Evolutionary conservation across 208 protist genomes (phyloP).

Genomic region (Eutreptiella sp.): DNA sequence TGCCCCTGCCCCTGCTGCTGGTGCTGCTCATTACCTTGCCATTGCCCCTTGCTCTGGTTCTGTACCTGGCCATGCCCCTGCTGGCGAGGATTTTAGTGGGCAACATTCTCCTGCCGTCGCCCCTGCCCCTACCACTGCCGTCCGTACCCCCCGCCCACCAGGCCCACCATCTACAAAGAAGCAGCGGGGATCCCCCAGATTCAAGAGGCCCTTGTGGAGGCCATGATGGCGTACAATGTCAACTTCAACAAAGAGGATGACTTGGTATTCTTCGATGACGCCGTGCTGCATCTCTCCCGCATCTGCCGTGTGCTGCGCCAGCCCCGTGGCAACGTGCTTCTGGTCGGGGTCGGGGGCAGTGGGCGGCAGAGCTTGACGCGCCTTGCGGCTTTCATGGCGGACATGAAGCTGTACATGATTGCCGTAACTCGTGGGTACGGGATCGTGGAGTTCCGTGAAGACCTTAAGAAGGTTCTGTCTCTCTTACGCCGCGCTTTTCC

Average conservation of each 20-base stretch:
- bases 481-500: too few species aligned
- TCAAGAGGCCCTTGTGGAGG: conserved; percentile 58
- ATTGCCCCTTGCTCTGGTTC: too few species aligned
- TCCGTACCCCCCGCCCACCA: too few species aligned
- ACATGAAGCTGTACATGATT: conserved; percentile 75
- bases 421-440: conserved; percentile 80
- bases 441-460: conserved; percentile 85
- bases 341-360: conserved; percentile 93
- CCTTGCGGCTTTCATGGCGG: conserved; percentile 84
- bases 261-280: conserved; percentile 95
- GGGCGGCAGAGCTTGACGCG: conserved; percentile 90
- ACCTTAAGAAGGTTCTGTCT: conserved; percentile 69
- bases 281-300: conserved; percentile 86
- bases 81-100: too few species aligned
- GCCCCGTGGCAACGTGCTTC: conserved; percentile 87
- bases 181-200: conserved; percentile 50
- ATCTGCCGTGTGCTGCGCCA: conserved; percentile 92
- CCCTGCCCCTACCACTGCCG: too few species aligned
- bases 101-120: too few species aligned
- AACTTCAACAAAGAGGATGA: conserved; percentile 75
- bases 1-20: too few species aligned
- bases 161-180: conserved; percentile 69
- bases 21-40: too few species aligned
- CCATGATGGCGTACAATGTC: conserved; percentile 84
- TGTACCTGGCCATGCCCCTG: too few species aligned